Conservation (phyloP, 495 filamentous ascomycete species). For the Pseudevernia furfuracea region DNA sequence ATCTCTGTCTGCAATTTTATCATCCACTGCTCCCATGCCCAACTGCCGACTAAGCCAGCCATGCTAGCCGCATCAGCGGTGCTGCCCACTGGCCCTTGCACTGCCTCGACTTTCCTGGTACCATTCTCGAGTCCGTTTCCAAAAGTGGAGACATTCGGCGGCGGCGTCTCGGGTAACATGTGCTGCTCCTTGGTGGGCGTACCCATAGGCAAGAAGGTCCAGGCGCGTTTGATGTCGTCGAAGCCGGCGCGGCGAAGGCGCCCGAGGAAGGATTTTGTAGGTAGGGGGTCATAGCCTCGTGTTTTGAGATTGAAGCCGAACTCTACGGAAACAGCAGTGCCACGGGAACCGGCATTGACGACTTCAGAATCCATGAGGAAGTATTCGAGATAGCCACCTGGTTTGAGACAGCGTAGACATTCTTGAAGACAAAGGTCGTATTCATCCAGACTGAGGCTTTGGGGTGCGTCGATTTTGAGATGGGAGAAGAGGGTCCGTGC, state of each 20-base stretch:
- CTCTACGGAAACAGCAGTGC: constrained; percentile 72
- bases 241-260: constrained; percentile 71
- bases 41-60: constrained; percentile 74
- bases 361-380: constrained; percentile 81
- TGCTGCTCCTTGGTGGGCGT: constrained; percentile 43
- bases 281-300: constrained; percentile 75
- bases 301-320: constrained; percentile 84
- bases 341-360: constrained; percentile 69
- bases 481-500: constrained; percentile 79
- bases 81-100: constrained; percentile 64
- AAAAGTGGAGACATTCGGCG: constrained; percentile 44
- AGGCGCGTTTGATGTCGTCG: constrained; percentile 70
- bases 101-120: constrained; percentile 43
- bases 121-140: constrained; percentile 40
- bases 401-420: constrained; percentile 84
- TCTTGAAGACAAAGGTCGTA: constrained; percentile 80
- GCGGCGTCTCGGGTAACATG: constrained; percentile 44
- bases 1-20: constrained; percentile 78
- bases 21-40: constrained; percentile 97
- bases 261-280: constrained; percentile 69
- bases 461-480: constrained; percentile 56
- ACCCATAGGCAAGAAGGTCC: constrained; percentile 86
- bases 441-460: constrained; percentile 59
- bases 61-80: constrained; percentile 66
- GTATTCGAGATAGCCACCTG: constrained; percentile 88